Evolutionary conservation across 768 basidiomycete genomes (phyloP), one percentile per base, ranked within the genome.

Genomic region (Lactifluus echinatus): DNA sequence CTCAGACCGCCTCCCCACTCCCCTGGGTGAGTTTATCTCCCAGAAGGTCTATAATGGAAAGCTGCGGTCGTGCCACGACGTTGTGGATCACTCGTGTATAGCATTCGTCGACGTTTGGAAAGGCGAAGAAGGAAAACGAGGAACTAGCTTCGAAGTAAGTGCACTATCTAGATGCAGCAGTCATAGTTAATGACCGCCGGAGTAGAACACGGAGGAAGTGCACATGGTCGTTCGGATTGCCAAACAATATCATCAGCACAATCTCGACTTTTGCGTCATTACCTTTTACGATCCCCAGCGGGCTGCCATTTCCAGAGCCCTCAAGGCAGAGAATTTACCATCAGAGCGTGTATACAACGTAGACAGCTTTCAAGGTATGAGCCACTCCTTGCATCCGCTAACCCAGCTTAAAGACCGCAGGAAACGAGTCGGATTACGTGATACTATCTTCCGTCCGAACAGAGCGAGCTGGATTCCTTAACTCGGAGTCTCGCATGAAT

Each of bases 211-310:
- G 26, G 43, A 57, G 11, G 56, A 57, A 12, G 56, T 51, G 5
- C 43, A 44, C 21, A 57, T 46, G 33, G 56, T 51, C 21, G 50
- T 57, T 19, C 31, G 56, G 34, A 24, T 51, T 14, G 49, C 56
- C 45, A 50, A 2, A 53, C 55, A 15, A 53, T 55, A 51, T 57
- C 46, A 28, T 4, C 11, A 43, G 33, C 37, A 4, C 21, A 12
- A 12, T 4, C 55, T 57, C 24, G 11, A 76, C 0, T 79, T 77
- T 50, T 74, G 75, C 46, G 62, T 82, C 52, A 78, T 81, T 44
- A 80, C 79, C 2, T 79, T 78, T 0, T 82, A 81, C 55, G 80
- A 81, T 57, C 75, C 75, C 0, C 80, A 82, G 65, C 65, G 80
- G 17, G 72, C 74, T 0, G 70, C 68, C 2, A 75, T 80, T 26